Conservation (phyloP, 495 filamentous ascomycete species). For the Neurospora sp. region DNA sequence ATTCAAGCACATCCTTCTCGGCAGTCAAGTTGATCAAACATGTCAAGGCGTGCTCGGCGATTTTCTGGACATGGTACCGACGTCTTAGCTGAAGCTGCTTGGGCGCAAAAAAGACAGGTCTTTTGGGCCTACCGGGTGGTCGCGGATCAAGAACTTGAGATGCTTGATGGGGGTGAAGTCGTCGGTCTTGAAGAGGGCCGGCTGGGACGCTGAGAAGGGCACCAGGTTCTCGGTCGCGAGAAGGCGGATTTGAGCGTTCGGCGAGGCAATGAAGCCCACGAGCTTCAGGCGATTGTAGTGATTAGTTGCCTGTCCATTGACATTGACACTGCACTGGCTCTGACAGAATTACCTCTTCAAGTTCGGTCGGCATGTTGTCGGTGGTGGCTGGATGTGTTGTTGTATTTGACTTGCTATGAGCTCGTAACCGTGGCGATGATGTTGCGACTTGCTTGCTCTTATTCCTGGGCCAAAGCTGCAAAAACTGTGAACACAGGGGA, state of each 20-base stretch:
- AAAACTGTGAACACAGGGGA: not conserved
- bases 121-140: constrained; percentile 50
- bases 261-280: constrained; percentile 84
- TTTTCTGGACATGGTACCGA: constrained; percentile 44
- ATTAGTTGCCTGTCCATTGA: not conserved
- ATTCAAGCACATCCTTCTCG: constrained; percentile 61
- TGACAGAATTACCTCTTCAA: constrained; percentile 55
- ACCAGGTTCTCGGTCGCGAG: constrained; percentile 77
- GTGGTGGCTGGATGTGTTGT: not conserved
- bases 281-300: constrained; percentile 41
- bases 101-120: not conserved
- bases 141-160: constrained; percentile 77
- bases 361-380: constrained; percentile 60
- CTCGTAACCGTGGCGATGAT: not conserved
- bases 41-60: constrained; percentile 83
- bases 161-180: constrained; percentile 74
- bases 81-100: not conserved
- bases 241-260: constrained; percentile 68
- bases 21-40: constrained; percentile 87
- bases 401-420: not conserved
- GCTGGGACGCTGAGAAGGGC: constrained; percentile 68
- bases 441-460: not conserved
- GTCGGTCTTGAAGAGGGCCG: constrained; percentile 71
- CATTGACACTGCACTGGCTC: not conserved
- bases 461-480: not conserved